These are phyloP conservation scores for Mycena floridula DNA, from an alignment of 768 basidiomycete genomes.

Conservation along the genomic window DNA sequence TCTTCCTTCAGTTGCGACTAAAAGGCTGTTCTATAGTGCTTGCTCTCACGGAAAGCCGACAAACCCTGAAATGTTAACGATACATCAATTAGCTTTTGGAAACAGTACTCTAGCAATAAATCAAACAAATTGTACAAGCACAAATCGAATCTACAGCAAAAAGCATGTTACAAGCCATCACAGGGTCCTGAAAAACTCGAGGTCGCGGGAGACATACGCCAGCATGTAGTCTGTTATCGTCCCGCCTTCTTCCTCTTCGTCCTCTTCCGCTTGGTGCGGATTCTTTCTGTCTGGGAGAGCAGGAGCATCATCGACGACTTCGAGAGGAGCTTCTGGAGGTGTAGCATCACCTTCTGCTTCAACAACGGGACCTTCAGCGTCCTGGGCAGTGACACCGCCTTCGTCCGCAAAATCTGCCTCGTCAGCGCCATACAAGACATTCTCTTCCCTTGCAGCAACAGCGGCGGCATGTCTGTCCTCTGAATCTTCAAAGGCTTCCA, in stretches of 20 bases:
- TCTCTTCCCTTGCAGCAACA: slow-evolving; percentile 69
- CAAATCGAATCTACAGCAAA: too few species aligned
- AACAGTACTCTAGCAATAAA: too few species aligned
- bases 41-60: too few species aligned
- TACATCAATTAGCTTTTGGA: too few species aligned
- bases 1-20: too few species aligned
- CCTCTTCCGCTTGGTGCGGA: slow-evolving; percentile 27
- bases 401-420: slow-evolving; percentile 80
- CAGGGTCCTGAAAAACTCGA: slow-evolving; percentile 67
- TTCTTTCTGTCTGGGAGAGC: background rate
- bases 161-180: too few species aligned
- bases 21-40: too few species aligned
- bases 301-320: background rate
- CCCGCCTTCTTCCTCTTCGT: slow-evolving; percentile 57
- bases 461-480: slow-evolving; percentile 83
- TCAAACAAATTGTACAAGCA: too few species aligned
- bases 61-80: too few species aligned
- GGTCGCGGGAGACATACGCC: slow-evolving; percentile 50
- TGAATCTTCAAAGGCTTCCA: slow-evolving; percentile 82
- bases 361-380: slow-evolving; percentile 7
- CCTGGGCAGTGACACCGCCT: slow-evolving; percentile 35
- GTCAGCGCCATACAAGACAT: slow-evolving; percentile 69
- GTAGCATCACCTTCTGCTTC: background rate
- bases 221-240: slow-evolving; percentile 86
- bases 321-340: slow-evolving; percentile 7